A percentile compares a stretch with the other conserved stretches of the same genome.
phyloP scores from a whole-genome alignment of 805 yeast genomes.

The Metschnikowia lochheadii region DNA sequence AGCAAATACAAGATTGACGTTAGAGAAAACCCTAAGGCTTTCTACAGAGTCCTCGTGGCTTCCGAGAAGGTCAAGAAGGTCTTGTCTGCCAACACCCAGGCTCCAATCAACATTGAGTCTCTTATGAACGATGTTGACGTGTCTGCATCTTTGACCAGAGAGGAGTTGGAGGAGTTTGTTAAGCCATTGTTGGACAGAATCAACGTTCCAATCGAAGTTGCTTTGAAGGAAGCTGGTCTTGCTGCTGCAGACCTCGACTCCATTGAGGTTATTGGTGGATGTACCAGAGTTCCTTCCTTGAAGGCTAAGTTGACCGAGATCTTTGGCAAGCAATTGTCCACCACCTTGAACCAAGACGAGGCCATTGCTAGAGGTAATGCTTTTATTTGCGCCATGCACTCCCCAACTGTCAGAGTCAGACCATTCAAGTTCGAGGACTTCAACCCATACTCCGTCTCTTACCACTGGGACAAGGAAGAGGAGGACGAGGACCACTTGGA shows the following conservation, averaged over 20 bases:
- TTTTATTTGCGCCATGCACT: constrained; percentile 96
- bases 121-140: constrained; percentile 97
- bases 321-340: constrained; percentile 63
- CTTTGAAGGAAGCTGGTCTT: constrained; percentile 76
- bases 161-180: constrained; percentile 86
- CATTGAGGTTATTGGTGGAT: constrained; percentile 96
- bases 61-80: constrained; percentile 94
- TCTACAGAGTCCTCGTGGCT: constrained; percentile 85
- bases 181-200: constrained; percentile 76
- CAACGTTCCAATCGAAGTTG: constrained; percentile 71
- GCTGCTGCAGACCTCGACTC: constrained; percentile 73
- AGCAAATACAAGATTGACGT: constrained; percentile 91
- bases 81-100: constrained; percentile 89
- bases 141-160: constrained; percentile 82
- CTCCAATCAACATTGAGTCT: constrained; percentile 93
- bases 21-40: constrained; percentile 88
- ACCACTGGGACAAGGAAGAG: constrained; percentile 89
- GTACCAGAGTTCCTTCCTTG: constrained; percentile 93
- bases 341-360: constrained; percentile 98
- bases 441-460: constrained; percentile 88
- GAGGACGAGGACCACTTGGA: constrained; percentile 91
- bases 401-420: constrained; percentile 97
- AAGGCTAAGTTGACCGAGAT: constrained; percentile 76
- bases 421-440: constrained; percentile 97
- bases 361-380: constrained; percentile 99